Evolutionary conservation across 495 filamentous ascomycete genomes (phyloP), one percentile per base, ranked within the genome.

Genomic region (Aspergillus diversus): DNA sequence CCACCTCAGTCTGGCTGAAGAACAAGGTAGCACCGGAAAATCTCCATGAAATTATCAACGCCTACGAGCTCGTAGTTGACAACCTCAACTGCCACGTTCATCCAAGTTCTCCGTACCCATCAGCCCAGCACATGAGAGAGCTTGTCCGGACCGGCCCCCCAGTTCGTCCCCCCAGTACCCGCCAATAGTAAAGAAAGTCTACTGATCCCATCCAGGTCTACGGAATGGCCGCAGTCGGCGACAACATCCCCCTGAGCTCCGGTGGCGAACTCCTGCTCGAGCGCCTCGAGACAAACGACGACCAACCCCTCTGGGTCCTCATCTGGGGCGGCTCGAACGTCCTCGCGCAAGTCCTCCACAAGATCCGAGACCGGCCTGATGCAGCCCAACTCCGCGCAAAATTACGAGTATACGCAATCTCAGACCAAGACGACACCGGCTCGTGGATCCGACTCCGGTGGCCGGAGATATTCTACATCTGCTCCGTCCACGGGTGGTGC

Each of bases 271-370:
- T 27, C 21, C 21, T 27, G 1, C 21, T 27, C 21, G 21, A 27
- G 21, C 21, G 21, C 21, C 21, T 27, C 21, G 21, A 27, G 21
- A 2, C 21, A 27, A 27, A 27, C 21, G 1, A 1, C 21, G 21
- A 27, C 21, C 21, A 27, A 27, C 21, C 21, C 21, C 70, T 80
- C 42, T 81, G 74, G 71, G 63, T 81, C 21, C 73, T 77, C 5
- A 63, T 67, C 63, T 82, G 81, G 81, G 80, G 76, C n/a, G 79
- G 81, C 42, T 71, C 74, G 34, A 81, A 81, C 54, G 68, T 70
- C 21, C 75, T 83, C 11, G 80, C 79, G 4, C 70, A 76, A 54
- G 79, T 69, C 21, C 21, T 27, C 21, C 21, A 27, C 21, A 27
- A 27, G 21, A 27, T 27, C 21, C 21, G 21, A 27, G 21, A 27